Conservation (phyloP, 2,329 filamentous ascomycete genomes). For the Geosmithia flava region DNA sequence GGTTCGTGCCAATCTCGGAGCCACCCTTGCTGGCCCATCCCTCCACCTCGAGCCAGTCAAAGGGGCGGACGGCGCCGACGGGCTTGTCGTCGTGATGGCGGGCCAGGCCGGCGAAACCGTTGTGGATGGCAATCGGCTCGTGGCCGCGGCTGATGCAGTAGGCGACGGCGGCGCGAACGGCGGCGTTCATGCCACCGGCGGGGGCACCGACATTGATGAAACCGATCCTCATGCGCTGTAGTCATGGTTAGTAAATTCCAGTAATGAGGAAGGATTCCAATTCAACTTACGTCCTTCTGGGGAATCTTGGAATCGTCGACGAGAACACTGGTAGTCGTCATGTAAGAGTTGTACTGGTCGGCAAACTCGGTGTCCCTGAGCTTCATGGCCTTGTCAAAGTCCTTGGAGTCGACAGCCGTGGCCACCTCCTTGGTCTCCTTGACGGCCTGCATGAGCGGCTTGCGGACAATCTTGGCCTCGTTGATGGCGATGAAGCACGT, state of each 20-base stretch:
- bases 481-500: conserved; percentile 93
- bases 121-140: conserved; percentile 84
- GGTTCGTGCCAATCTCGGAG: conserved; percentile 96
- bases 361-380: conserved; percentile 87
- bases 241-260: conserved; percentile 13
- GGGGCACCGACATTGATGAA: conserved; percentile 96
- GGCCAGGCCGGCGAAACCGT: conserved; percentile 88
- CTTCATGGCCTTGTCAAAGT: conserved; percentile 79
- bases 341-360: conserved; percentile 82
- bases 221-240: conserved; percentile 75
- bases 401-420: conserved; percentile 67
- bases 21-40: conserved; percentile 93
- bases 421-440: conserved; percentile 75
- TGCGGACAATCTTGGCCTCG: conserved; percentile 94
- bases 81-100: conserved; percentile 81
- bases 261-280: neutral
- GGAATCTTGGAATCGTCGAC: conserved; percentile 56
- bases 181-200: conserved; percentile 96
- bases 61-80: conserved; percentile 67
- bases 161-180: conserved; percentile 81
- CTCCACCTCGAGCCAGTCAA: conserved; percentile 90
- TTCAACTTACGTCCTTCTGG: conserved; percentile 48
- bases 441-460: conserved; percentile 82
- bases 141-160: conserved; percentile 92
- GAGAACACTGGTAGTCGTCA: conserved; percentile 78